phyloP scores from a whole-genome alignment of 2,329 filamentous ascomycete genomes.

The Hypoxylon rubiginosum region DNA sequence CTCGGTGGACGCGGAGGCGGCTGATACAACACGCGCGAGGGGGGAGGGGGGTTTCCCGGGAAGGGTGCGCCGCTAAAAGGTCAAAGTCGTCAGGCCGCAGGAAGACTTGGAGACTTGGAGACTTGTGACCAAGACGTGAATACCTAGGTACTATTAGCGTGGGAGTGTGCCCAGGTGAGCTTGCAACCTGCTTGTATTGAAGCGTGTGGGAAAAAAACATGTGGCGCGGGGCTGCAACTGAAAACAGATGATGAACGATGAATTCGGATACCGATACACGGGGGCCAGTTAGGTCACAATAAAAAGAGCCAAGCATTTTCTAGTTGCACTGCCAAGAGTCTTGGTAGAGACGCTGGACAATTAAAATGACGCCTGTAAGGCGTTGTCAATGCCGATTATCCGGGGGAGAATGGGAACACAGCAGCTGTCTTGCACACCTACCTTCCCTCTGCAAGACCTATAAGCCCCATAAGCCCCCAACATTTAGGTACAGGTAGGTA shows the following conservation, averaged over 20 bases:
- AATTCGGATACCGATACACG: constrained; percentile 14
- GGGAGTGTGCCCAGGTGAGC: not conserved
- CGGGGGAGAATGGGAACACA: constrained; percentile 35
- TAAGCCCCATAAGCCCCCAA: not conserved
- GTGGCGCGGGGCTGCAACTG: constrained; percentile 3
- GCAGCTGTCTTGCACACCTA: constrained; percentile 7
- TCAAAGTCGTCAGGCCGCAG: constrained; percentile 8
- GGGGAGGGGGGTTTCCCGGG: not conserved
- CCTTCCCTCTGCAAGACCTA: too few species aligned
- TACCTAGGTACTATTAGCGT: too few species aligned
- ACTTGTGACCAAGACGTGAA: not conserved
- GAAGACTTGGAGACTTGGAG: not conserved
- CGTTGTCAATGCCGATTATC: constrained; percentile 40
- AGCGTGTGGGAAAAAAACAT: not conserved
- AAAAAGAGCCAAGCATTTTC: constrained; percentile 34
- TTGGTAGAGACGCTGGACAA: constrained; percentile 33
- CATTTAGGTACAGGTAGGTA: not conserved
- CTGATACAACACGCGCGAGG: constrained; percentile 25
- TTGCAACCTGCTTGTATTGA: too few species aligned
- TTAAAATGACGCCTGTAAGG: constrained; percentile 15
- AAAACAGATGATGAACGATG: not conserved
- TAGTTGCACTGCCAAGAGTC: constrained; percentile 38
- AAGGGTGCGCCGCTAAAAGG: not conserved
- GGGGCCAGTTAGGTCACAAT: constrained; percentile 1
- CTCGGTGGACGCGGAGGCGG: constrained; percentile 23